Evolutionary conservation across 257 asterid species (phyloP).

Genomic region (Gardenia jasminoides): DNA sequence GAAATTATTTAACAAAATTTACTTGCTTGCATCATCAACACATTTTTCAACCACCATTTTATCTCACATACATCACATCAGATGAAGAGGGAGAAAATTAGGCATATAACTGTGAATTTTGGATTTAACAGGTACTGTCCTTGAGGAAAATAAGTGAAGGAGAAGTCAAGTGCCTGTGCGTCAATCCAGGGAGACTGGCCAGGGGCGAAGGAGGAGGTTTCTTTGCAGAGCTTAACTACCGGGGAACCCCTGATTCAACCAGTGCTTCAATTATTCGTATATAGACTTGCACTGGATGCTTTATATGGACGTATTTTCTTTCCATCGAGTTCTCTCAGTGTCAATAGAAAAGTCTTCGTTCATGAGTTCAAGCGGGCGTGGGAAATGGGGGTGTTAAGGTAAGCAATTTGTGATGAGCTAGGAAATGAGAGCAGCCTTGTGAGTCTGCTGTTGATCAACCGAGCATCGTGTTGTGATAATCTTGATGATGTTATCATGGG

Average conservation of each 20-base stretch:
- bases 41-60: too few relatives aligned
- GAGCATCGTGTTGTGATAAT: neutral
- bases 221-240: conserved; percentile 79
- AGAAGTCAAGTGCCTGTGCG: conserved; percentile 69
- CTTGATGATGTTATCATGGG: neutral
- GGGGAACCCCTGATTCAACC: conserved; percentile 54
- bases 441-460: too few relatives aligned
- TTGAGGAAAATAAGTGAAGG: conserved; percentile 53
- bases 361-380: neutral
- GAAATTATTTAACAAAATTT: too few relatives aligned
- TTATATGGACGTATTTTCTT: neutral
- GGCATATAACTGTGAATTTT: neutral
- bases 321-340: neutral
- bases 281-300: conserved; percentile 23
- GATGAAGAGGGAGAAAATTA: neutral
- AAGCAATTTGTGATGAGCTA: neutral
- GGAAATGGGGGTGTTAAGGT: neutral
- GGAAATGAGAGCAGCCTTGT: neutral
- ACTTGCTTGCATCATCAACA: too few relatives aligned
- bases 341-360: neutral
- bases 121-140: conserved; percentile 51
- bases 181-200: conserved; percentile 91
- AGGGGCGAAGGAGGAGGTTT: conserved; percentile 99
- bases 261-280: conserved; percentile 78
- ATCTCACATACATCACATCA: too few relatives aligned